phyloP scores from a whole-genome alignment of 163 green algal species.

The Scenedesmus sp. region DNA sequence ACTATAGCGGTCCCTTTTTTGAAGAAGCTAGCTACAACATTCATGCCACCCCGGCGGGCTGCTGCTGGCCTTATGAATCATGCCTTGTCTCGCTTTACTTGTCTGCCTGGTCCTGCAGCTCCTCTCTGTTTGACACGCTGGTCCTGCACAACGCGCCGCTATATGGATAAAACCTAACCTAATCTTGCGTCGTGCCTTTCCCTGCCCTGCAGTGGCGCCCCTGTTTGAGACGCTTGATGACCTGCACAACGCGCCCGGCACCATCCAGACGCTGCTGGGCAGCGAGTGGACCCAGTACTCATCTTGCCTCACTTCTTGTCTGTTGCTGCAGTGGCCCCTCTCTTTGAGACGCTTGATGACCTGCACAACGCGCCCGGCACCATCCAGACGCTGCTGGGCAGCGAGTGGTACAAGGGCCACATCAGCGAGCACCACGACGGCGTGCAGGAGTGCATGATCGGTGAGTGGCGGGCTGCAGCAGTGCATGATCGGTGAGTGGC shows the following conservation, averaged over 20 bases:
- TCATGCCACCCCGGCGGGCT: too few relatives aligned
- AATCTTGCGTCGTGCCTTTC: too few relatives aligned
- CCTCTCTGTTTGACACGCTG: too few relatives aligned
- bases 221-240: constrained; percentile 99
- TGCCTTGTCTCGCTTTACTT: too few relatives aligned
- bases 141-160: too few relatives aligned
- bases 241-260: constrained; percentile 85
- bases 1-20: too few relatives aligned
- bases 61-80: too few relatives aligned
- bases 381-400: constrained; percentile 83
- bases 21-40: too few relatives aligned
- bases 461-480: constrained; percentile 52
- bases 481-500: neutral
- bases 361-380: constrained; percentile 86
- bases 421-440: constrained; percentile 72
- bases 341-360: constrained; percentile 99
- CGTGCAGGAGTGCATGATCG: constrained; percentile 98
- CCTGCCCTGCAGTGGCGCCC: constrained; percentile 79
- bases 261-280: constrained; percentile 83
- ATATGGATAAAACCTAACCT: too few relatives aligned
- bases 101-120: too few relatives aligned
- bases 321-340: constrained; percentile 87
- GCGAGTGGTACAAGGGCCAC: constrained; percentile 83
- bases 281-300: too few relatives aligned
- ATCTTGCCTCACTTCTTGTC: too few relatives aligned